These are phyloP conservation scores for Zasmidium citrigriseum DNA, from an alignment of 2,329 filamentous ascomycete genomes.

Conservation along the genomic window DNA sequence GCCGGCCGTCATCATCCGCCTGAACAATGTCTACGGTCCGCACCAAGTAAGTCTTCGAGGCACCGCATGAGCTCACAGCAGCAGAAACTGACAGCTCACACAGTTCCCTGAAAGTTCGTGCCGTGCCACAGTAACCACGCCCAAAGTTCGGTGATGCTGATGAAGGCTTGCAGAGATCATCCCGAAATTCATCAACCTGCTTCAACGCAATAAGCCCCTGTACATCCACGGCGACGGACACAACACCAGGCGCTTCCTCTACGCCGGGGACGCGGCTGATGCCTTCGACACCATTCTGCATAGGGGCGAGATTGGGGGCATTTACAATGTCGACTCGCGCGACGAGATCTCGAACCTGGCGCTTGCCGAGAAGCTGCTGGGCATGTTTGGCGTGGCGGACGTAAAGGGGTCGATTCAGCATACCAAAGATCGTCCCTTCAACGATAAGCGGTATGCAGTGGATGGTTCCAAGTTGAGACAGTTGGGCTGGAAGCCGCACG, in stretches of 20 bases:
- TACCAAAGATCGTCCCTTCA: constrained; percentile 76
- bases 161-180: constrained; percentile 67
- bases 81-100: constrained; percentile 15
- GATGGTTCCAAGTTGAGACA: constrained; percentile 67
- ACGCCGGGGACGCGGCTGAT: constrained; percentile 75
- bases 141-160: constrained; percentile 4
- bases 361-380: constrained; percentile 66
- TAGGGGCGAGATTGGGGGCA: constrained; percentile 70
- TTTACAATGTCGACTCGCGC: constrained; percentile 79
- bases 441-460: constrained; percentile 72
- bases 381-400: constrained; percentile 60
- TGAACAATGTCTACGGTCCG: constrained; percentile 84
- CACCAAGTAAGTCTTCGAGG: constrained; percentile 65
- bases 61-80: neutral
- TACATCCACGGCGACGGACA: constrained; percentile 76
- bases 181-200: constrained; percentile 74
- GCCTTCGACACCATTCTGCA: constrained; percentile 84
- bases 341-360: constrained; percentile 76
- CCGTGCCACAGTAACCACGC: neutral
- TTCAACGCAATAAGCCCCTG: constrained; percentile 66
- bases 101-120: constrained; percentile 29
- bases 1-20: constrained; percentile 75
- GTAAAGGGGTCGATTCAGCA: constrained; percentile 68
- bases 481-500: constrained; percentile 71
- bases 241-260: constrained; percentile 74